Evolutionary conservation across 345 rosid species (phyloP).

Genomic region (Brassica incana): DNA sequence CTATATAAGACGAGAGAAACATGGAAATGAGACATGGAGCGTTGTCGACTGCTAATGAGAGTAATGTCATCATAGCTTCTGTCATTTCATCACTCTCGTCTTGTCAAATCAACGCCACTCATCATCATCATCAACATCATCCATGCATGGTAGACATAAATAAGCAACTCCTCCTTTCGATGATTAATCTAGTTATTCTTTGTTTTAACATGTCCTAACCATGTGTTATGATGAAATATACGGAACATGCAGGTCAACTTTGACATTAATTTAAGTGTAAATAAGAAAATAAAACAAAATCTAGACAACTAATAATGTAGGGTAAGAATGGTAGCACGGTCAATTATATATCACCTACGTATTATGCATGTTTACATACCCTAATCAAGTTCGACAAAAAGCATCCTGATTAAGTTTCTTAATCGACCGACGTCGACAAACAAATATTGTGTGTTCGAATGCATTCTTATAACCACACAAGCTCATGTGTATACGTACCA

Average conservation of each 20-base stretch:
- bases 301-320: conserved; percentile 14
- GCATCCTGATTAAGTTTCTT: neutral
- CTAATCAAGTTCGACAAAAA: neutral
- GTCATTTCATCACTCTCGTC: conserved; percentile 24
- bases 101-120: conserved; percentile 34
- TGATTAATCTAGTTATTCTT: conserved; percentile 1
- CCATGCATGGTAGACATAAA: conserved; percentile 26
- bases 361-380: neutral
- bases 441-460: conserved; percentile 8
- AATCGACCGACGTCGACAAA: conserved; percentile 9
- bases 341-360: neutral
- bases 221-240: conserved; percentile 17
- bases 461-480: conserved; percentile 21
- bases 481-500: neutral
- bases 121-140: conserved; percentile 18
- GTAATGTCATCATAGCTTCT: conserved; percentile 29
- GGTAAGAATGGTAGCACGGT: conserved; percentile 10
- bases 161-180: neutral
- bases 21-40: conserved; percentile 37
- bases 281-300: neutral
- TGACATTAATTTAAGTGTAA: conserved; percentile 18
- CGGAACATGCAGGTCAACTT: neutral
- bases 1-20: conserved; percentile 28
- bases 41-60: conserved; percentile 34
- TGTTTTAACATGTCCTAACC: conserved; percentile 24